Evolutionary conservation across 179 eudicot species (phyloP), one percentile per base, ranked within the genome.

Genomic region (Gypsophila paniculata): DNA sequence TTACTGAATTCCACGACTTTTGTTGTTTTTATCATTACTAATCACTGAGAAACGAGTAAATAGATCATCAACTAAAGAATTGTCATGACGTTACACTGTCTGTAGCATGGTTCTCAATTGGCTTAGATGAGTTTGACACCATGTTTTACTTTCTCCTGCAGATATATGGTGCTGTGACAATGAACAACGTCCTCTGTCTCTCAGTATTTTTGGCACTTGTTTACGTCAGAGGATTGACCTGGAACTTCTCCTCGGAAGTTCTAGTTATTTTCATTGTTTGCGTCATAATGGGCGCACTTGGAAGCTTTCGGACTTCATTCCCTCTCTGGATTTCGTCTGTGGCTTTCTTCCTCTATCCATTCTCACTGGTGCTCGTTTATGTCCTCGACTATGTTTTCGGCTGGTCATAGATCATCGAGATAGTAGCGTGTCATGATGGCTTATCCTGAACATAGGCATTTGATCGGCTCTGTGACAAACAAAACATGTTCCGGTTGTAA

Each of bases 241-340:
- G 98, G 98, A 86, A 93, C 79, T 93, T 93, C 86, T 89, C 98
- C 8, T 80, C 98, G 0, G 98, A 93, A 82, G 97, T 91, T 19
- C 83, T 93, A 13, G 86, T 93, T 52, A 91, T 91, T 18, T 74
- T 93, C 69, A 74, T 91, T 0, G 98, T 93, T 9, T 91, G 96
- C 75, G 4, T 86, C 36, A 83, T 86, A 74, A 89, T 93, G 91
- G 96, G 96, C 23, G 84, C 73, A 13, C 71, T 91, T 23, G 96
- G 84, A 25, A 91, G 98, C 87, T 80, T 89, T 79, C 83, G 96
- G 60, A 89, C 90, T 34, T 79, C 87, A 46, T 93, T 87, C 75
- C 98, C 91, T 74, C 79, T 93, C 0, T 93, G 98, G 98, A 93
- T 93, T 14, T 42, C 85, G 48, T 42, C 78, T 13, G 17, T 93